Base-by-base conservation (phyloP, 2,329 filamentous ascomycete species). In the Diplodia intermedia region DNA sequence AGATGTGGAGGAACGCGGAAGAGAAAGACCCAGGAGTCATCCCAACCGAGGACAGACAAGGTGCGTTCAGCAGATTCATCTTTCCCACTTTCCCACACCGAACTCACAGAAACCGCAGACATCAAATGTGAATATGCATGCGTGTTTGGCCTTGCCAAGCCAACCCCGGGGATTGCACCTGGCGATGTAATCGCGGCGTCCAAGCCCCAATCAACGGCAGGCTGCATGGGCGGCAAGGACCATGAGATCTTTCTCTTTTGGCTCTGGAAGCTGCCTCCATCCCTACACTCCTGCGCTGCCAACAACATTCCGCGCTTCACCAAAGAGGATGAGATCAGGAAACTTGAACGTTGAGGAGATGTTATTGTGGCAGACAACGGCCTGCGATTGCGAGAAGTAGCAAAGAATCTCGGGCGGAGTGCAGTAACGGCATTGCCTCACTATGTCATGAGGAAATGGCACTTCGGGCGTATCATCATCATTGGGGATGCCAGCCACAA, bases 1-100 rank as follows among this genome's bases (percentile, higher is more conserved):
- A 66, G 40, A 68, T 68, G 60, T 68, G 61, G 67, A 47, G 52
- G 26, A 29, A 56, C 20, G 67, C 67, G 38, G 38, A 65, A 3
- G 20, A 54, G 56, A 23, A 38, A 11, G 43, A 38, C 4, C 66
- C 66, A 5, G 47, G 57, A 20, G 31, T 15, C 38, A 53, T 68
- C 23, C 49, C 66, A 7, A 29, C 20, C 2, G 47, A 23, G 20
- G 60, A 63, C 29, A 63, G 23, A 43, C 40, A 52, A 15, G 36
- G 60, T 63, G 49, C 11, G 60, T 63, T 18, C n/a, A 8, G 20
- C n/a, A 18, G 3, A 5, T 20, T 11, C 50, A 26, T 26, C 4
- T 15, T 6, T 14, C 12, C 12, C 26, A 26, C 26, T 26, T 26
- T 9, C 18, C 55, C 15, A 31, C 12, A 36, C 29, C 53, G 14